Percentiles rank a stretch among this genome's conserved stretches.
Evolutionary conservation across 169 alveolate genomes (phyloP).

Genomic region (Plasmodium gonderi): DNA sequence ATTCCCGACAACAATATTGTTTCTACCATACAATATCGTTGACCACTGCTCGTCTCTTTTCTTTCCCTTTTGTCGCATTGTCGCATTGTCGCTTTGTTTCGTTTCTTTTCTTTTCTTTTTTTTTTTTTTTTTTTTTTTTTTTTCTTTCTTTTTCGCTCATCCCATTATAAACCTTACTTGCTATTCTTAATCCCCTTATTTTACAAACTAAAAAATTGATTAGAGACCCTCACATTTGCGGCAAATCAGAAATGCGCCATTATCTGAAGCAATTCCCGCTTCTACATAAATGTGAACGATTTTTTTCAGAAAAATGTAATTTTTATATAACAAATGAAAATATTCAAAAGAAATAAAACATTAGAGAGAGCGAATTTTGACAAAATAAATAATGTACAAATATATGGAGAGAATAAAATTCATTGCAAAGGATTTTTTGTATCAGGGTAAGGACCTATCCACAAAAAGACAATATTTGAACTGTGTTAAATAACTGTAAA

Average conservation of each 20-base stretch:
- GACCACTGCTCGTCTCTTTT: not conserved
- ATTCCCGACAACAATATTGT: not conserved
- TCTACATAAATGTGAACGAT: not conserved
- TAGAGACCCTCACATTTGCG: not conserved
- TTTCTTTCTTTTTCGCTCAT: not conserved
- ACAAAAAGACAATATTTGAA: not conserved
- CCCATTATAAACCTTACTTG: not conserved
- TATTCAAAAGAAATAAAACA: constrained; percentile 57
- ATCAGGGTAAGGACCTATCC: constrained; percentile 36
- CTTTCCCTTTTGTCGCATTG: no score
- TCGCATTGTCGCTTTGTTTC: not conserved
- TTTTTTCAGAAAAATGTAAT: constrained; percentile 50
- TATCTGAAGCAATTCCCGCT: not conserved
- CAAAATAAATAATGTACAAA: constrained; percentile 61
- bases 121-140: not conserved
- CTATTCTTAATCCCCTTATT: not conserved
- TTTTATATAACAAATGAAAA: constrained; percentile 54
- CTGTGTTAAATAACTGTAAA: not conserved
- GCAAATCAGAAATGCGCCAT: constrained; percentile 1
- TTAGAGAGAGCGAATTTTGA: constrained; percentile 63
- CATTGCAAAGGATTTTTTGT: constrained; percentile 68
- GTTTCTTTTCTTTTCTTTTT: not conserved
- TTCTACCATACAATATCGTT: not conserved
- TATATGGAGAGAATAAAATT: constrained; percentile 72
- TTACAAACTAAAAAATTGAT: not conserved